Conservation (phyloP, 2,329 filamentous ascomycete genomes). For the Pseudogymnoascus sp. region DNA sequence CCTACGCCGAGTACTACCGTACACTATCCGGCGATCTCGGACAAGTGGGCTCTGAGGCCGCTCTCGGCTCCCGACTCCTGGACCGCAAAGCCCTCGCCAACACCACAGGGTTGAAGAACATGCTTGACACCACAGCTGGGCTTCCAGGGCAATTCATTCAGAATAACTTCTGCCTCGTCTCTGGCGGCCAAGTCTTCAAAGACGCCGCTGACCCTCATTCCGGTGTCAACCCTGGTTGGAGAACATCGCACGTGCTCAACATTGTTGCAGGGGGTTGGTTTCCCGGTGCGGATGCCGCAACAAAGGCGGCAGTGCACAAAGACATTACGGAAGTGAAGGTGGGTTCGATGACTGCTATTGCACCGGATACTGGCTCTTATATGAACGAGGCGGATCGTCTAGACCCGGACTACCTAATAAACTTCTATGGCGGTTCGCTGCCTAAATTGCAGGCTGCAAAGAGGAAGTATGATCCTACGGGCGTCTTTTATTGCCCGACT, state of each 20-base stretch:
- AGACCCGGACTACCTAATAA: conserved; percentile 26
- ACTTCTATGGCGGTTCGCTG: conserved; percentile 32
- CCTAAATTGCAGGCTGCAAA: conserved; percentile 27
- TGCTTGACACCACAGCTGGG: conserved; percentile 24
- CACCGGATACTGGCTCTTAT: conserved; percentile 34
- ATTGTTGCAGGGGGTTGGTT: conserved; percentile 15
- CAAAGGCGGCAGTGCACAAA: conserved; percentile 18
- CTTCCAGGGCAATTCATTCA: conserved; percentile 17
- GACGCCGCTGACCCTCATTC: conserved; percentile 21
- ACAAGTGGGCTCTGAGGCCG: conserved; percentile 7
- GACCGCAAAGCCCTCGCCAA: conserved; percentile 19
- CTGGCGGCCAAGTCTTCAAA: conserved; percentile 26
- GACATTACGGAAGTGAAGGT: conserved; percentile 26
- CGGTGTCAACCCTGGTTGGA: conserved; percentile 27
- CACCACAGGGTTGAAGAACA: conserved; percentile 16
- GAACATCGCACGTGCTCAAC: conserved; percentile 17
- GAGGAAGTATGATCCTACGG: conserved; percentile 27
- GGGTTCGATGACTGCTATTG: conserved; percentile 27
- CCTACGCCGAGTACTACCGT: conserved; percentile 26
- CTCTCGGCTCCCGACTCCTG: conserved; percentile 25
- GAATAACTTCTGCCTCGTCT: conserved; percentile 24
- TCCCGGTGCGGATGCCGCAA: conserved; percentile 12
- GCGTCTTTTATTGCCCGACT: conserved; percentile 31
- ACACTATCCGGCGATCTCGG: conserved; percentile 19
- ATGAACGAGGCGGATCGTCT: conserved; percentile 35